Evolutionary conservation across 176 grass and related monocot genomes (phyloP), one percentile per base, ranked within the genome.

Genomic region (Themeda triandra): DNA sequence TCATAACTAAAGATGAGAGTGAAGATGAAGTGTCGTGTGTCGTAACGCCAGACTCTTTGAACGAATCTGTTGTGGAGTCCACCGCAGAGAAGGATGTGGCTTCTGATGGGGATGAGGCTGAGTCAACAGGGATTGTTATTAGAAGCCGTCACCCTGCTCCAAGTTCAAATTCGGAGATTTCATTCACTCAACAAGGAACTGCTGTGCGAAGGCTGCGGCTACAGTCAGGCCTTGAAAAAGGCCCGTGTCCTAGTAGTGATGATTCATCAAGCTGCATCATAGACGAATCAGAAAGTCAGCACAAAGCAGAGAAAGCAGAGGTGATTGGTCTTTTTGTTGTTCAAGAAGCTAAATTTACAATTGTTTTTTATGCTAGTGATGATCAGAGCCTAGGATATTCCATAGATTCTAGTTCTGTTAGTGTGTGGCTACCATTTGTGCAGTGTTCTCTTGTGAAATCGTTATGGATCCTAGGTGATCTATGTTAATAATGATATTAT

Each of bases 61-160:
- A 45, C 74, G 77, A 65, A 78, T 24, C 39, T 76, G 28, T n/a
- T 0, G 84, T 82, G 69, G 84, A 84, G 69, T 75, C 83, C 58
- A 71, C 68, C 42, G 32, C 81, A 14, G 80, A 83, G 30, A 80
- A 89, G 62, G 87, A 78, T 79, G 53, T 18, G 5, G 66, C 51
- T 58, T 59, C 30, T 32, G 62, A 84, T 71, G 44, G 63, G 42
- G 84, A 87, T 66, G 83, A 79, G 12, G 15, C 32, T 42, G 39
- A 86, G 10, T 83, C 89, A 69, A 83, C 82, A 23, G 90, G 90
- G 73, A 85, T 83, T 36, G 63, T 40, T 56, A 86, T 86, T 40
- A 80, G 60, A 67, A 75, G 73, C 36, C 39, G 45, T 13, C 6
- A 1, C 4, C n/a, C 28, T 80, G 68, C 36, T 76, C 41, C 68